Percentiles rank a stretch among this genome's conserved stretches.
Conservation (phyloP, 176 grass and related monocot genomes). For the Aechmea fasciata region DNA sequence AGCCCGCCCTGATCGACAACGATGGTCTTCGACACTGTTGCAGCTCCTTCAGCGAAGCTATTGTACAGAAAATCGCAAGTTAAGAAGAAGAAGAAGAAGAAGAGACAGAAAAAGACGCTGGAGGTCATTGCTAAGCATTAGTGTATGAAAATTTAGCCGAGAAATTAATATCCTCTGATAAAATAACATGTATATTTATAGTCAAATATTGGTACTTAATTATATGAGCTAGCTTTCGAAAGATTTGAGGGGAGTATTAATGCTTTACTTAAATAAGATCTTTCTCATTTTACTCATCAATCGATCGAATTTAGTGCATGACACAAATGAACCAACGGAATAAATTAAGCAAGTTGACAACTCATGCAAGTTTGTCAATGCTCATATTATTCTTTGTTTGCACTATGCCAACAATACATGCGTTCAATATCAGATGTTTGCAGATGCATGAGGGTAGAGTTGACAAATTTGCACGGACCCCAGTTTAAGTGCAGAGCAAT, state of each 20-base stretch:
- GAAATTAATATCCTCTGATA: too few species aligned
- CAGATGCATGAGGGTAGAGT: too few species aligned
- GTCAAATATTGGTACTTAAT: too few species aligned
- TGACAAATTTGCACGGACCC: too few species aligned
- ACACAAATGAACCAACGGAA: not conserved
- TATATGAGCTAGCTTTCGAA: too few species aligned
- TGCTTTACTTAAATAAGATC: not conserved
- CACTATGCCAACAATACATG: not conserved
- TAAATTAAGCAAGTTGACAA: not conserved
- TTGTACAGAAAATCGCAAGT: not conserved
- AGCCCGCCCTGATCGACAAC: constrained; percentile 14
- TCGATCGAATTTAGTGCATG: not conserved
- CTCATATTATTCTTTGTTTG: not conserved
- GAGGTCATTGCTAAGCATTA: not conserved
- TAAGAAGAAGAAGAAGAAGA: constrained; percentile 24
- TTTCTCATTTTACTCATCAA: not conserved
- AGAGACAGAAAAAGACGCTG: constrained; percentile 5
- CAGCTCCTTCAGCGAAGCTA: constrained; percentile 7
- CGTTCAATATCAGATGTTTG: too few species aligned
- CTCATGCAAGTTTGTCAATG: not conserved
- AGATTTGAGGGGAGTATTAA: not conserved
- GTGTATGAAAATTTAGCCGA: too few species aligned
- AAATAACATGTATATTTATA: too few species aligned
- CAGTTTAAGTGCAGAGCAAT: too few species aligned
- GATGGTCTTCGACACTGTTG: constrained; percentile 1